Base-by-base conservation (phyloP, 2,329 filamentous ascomycete genomes). In the Macrophomina phaseolina region DNA sequence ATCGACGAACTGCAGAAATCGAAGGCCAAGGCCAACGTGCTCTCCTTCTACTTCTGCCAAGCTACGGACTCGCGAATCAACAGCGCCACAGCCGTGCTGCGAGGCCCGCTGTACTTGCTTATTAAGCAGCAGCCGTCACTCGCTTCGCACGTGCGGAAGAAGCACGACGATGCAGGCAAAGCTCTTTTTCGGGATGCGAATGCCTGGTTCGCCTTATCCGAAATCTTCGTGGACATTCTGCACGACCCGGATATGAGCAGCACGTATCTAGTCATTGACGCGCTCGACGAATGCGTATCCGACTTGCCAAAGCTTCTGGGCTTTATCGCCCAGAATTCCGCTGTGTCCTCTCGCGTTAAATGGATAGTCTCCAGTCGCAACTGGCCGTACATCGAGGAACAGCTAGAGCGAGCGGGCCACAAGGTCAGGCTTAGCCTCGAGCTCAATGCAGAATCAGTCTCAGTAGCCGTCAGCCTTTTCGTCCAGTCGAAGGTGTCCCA, bases 81-180 rank as follows among this genome's bases (percentile, higher is more conserved):
- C 18, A 18, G 71, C 83, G 52, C 23, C 67, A 75, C 70, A 0
- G 74, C 81, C 0, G 78, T 84, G 0, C 69, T 85, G 1, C 77
- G 80, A 0, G 81, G 83, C 0, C 73, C 86, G 0, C 74, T 85
- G 0, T 82, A 77, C 51, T 40, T 79, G 12, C 73, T 86, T 0
- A 60, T 80, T 1, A 49, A 66, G 0, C 71, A 81, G 65, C 69
- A 80, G 1, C 72, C 72, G 28, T 69, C 67, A 2, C 74, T 83
- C 0, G 64, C 78, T 1, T 70, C 69, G 1, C 71, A 83, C 68
- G 4, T 84, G 0, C 70, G 68, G 18, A 70, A 73, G 14, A 71
- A 73, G 46, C 80, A 82, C 48, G 72, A 81, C 4, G 6, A 67
- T 3, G 70, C 68, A 0, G 80, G 80, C 1, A 73, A 73, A 62